Percentiles rank a stretch among this genome's conserved stretches.
Evolutionary conservation across 192 early-diverging fungal genomes (phyloP).

Genomic region (Backusella liffmaniae): DNA sequence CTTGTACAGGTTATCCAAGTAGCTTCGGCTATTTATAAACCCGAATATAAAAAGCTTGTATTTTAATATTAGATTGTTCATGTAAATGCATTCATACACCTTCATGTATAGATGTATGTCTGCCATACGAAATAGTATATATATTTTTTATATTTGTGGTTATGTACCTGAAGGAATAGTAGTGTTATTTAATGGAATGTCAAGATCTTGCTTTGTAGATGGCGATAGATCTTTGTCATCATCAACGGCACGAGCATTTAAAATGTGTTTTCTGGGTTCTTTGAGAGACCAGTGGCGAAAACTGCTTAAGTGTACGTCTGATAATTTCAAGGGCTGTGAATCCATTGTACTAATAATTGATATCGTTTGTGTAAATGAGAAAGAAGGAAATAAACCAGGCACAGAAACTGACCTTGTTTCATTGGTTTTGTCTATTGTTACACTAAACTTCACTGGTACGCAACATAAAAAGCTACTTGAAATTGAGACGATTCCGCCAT

Average conservation of each 20-base stretch:
- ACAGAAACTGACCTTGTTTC: not conserved
- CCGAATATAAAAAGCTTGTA: not conserved
- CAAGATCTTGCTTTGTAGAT: not conserved
- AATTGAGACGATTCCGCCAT: too few species aligned
- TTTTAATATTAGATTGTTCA: not conserved
- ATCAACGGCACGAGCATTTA: not conserved
- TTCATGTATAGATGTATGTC: not conserved
- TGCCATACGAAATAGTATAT: not conserved
- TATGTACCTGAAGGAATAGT: not conserved
- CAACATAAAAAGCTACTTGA: not conserved
- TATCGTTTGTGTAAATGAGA: not conserved
- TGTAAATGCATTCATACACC: not conserved
- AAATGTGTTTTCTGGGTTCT: not conserved
- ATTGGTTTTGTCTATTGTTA: not conserved
- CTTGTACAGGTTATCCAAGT: conserved; percentile 1
- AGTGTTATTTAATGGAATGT: not conserved
- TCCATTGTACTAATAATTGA: not conserved
- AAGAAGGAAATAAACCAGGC: not conserved
- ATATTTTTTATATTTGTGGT: not conserved
- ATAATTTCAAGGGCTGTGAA: not conserved
- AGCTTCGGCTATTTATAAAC: not conserved
- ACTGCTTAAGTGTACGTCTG: not conserved
- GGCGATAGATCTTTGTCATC: not conserved
- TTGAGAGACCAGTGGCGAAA: not conserved
- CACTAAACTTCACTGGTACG: not conserved